A percentile compares a stretch with the other conserved stretches of the same genome.
phyloP scores from a whole-genome alignment of 768 basidiomycete species.

The Trametes cinnabarina region DNA sequence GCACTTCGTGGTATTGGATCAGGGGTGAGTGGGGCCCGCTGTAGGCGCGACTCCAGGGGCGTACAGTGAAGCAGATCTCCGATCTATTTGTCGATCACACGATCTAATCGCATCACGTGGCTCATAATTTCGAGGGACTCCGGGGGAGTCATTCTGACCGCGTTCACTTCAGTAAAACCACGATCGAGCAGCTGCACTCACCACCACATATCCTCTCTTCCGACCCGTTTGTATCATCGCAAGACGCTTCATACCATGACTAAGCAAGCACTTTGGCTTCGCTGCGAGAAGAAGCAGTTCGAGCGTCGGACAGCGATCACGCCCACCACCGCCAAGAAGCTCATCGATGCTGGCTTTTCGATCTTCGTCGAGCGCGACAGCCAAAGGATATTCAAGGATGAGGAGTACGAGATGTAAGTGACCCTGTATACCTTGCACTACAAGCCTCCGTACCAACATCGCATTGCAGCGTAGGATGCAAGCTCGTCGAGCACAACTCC shows the following conservation, averaged over 20 bases:
- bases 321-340: slow-evolving; percentile 83
- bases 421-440: neutral
- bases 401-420: slow-evolving; percentile 88
- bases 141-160: slow-evolving; percentile 16
- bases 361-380: slow-evolving; percentile 91
- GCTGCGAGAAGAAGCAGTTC: slow-evolving; percentile 95
- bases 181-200: neutral
- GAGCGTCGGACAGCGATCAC: slow-evolving; percentile 92
- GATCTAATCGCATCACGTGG: slow-evolving; percentile 16
- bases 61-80: slow-evolving; percentile 6
- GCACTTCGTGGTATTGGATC: no score
- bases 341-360: slow-evolving; percentile 87
- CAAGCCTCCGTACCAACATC: neutral
- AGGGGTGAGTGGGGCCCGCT: no score
- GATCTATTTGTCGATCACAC: slow-evolving; percentile 1
- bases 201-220: neutral
- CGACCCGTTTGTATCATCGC: neutral
- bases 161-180: neutral
- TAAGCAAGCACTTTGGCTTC: slow-evolving; percentile 73
- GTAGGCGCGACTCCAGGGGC: no score
- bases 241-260: slow-evolving; percentile 39
- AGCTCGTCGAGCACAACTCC: slow-evolving; percentile 79
- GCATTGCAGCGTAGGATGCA: slow-evolving; percentile 77
- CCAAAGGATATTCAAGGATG: slow-evolving; percentile 91
- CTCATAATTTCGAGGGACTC: neutral